Evolutionary conservation across 2,329 filamentous ascomycete species (phyloP).

Genomic region (Phyllachora maydis): DNA sequence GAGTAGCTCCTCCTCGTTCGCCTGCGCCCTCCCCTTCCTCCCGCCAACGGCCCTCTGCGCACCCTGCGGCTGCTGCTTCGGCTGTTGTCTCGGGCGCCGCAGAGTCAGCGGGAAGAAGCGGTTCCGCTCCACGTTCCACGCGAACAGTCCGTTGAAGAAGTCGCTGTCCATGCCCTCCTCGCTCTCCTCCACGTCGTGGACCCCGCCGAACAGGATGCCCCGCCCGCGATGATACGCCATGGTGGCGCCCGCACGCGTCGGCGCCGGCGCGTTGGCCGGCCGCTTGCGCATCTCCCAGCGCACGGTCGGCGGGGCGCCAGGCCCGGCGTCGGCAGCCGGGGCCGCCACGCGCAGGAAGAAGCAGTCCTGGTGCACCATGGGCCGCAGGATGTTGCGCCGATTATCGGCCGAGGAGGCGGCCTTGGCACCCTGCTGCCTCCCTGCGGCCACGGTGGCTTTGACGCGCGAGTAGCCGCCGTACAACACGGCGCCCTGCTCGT

Average conservation of each 20-base stretch:
- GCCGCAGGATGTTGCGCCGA: constrained; percentile 60
- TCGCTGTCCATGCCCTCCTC: constrained; percentile 94
- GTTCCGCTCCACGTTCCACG: constrained; percentile 92
- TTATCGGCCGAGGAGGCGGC: too few relatives aligned
- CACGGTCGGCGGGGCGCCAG: constrained; percentile 47
- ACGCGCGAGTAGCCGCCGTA: constrained; percentile 90
- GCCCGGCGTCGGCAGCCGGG: constrained; percentile 43
- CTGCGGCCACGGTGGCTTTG: constrained; percentile 43
- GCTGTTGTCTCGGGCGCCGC: constrained; percentile 48
- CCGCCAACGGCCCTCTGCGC: constrained; percentile 35
- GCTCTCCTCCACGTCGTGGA: constrained; percentile 78
- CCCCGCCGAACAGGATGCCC: constrained; percentile 83
- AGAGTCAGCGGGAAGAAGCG: constrained; percentile 74
- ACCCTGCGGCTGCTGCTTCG: constrained; percentile 30
- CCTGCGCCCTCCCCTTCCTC: constrained; percentile 57
- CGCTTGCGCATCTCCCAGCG: constrained; percentile 89
- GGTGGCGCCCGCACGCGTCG: constrained; percentile 67
- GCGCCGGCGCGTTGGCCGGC: constrained; percentile 73
- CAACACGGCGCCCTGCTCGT: constrained; percentile 73
- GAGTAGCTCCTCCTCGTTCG: constrained; percentile 79
- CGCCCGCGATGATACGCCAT: constrained; percentile 90
- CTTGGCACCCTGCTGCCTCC: constrained; percentile 43
- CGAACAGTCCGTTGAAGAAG: constrained; percentile 83
- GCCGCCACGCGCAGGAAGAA: constrained; percentile 75
- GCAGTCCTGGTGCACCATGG: constrained; percentile 83